These are phyloP conservation scores for Globisporangium recalcitrans DNA, from an alignment of 352 stramenopile genomes.

Conservation along the genomic window DNA sequence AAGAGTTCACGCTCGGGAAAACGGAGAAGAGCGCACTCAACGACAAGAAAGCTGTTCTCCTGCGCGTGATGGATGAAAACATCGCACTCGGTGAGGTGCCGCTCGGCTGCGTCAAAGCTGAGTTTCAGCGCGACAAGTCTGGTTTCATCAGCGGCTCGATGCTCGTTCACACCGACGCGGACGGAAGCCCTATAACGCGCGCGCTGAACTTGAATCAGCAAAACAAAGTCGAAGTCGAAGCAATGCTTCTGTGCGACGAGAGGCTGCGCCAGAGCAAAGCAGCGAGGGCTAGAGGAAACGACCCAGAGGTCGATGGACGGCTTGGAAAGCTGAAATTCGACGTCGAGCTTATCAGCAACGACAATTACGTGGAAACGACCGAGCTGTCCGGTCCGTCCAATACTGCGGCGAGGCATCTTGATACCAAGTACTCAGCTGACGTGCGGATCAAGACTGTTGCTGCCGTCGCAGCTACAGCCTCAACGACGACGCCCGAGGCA, in stretches of 20 bases:
- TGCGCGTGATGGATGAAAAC: constrained; percentile 57
- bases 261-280: neutral
- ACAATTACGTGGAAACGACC: constrained; percentile 41
- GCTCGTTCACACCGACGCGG: constrained; percentile 38
- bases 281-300: constrained; percentile 34
- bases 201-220: constrained; percentile 37
- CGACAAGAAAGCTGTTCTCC: constrained; percentile 52
- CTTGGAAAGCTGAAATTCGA: constrained; percentile 51
- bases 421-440: constrained; percentile 48
- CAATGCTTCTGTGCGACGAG: constrained; percentile 32
- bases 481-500: neutral
- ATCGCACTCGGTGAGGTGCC: constrained; percentile 38
- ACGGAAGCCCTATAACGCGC: constrained; percentile 22
- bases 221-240: constrained; percentile 38
- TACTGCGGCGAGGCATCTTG: constrained; percentile 19
- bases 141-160: constrained; percentile 44
- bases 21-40: constrained; percentile 40
- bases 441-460: constrained; percentile 28
- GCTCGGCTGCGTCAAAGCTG: constrained; percentile 46
- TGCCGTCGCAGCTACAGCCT: constrained; percentile 1
- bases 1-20: constrained; percentile 61
- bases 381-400: constrained; percentile 17
- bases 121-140: constrained; percentile 49
- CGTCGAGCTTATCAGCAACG: constrained; percentile 52
- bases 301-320: constrained; percentile 34